Conservation (phyloP, 2,329 filamentous ascomycete genomes). For the Neonectria neomacrospora region DNA sequence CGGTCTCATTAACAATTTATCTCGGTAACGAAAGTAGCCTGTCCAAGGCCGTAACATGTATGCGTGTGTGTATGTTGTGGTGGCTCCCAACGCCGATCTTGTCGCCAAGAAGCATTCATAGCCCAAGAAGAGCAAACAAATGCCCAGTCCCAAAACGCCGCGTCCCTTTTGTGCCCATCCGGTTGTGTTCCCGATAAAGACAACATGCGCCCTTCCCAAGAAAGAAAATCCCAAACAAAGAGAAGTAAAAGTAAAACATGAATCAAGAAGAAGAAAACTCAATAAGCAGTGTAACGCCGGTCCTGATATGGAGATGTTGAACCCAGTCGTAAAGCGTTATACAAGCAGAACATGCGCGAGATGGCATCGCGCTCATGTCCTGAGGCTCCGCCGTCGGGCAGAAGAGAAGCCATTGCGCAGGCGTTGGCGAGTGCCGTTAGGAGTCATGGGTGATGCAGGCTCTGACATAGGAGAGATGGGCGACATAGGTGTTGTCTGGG, state of each 20-base stretch:
- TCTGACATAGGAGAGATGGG: conserved; percentile 45
- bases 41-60: conserved; percentile 38
- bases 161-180: conserved; percentile 35
- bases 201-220: conserved; percentile 15
- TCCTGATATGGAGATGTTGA: conserved; percentile 26
- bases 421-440: conserved; percentile 41
- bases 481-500: conserved; percentile 42
- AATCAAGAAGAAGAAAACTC: conserved; percentile 25
- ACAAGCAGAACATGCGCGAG: conserved; percentile 28
- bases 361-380: conserved; percentile 37
- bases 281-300: conserved; percentile 31
- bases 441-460: conserved; percentile 43
- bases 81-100: conserved; percentile 35
- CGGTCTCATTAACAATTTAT: conserved; percentile 41
- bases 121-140: conserved; percentile 33
- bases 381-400: conserved; percentile 55
- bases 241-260: conserved; percentile 31
- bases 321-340: conserved; percentile 41
- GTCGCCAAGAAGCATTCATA: conserved; percentile 22
- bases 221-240: conserved; percentile 29
- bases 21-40: conserved; percentile 34
- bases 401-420: conserved; percentile 40
- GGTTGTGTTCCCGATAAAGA: conserved; percentile 24
- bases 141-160: conserved; percentile 36
- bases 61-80: conserved; percentile 31